These are phyloP conservation scores for Pharus latifolius DNA, from an alignment of 176 grass and related monocot genomes.

Conservation along the genomic window DNA sequence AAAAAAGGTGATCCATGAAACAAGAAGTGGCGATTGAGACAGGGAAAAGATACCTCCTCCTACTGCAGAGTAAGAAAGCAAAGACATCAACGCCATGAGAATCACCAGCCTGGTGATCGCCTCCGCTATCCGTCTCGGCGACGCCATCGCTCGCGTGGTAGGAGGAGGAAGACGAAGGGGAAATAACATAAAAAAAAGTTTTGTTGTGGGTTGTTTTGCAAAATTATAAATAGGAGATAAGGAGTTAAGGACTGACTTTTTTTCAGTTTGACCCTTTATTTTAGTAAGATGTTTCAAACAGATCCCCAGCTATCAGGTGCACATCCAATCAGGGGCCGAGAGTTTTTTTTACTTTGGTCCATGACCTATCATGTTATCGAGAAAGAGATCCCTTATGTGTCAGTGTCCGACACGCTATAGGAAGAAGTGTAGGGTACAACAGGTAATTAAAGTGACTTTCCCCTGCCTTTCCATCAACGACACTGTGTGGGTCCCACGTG, in stretches of 20 bases:
- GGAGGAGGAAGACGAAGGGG: background rate
- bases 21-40: background rate
- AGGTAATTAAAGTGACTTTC: background rate
- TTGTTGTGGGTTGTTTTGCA: background rate
- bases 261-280: background rate
- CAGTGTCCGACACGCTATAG: background rate
- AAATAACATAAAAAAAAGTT: background rate
- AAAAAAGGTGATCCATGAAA: background rate
- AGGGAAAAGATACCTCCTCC: constrained; percentile 3
- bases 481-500: background rate
- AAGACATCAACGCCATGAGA: background rate
- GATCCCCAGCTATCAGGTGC: no score
- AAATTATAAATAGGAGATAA: background rate
- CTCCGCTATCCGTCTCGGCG: no score
- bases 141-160: background rate
- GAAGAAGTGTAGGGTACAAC: background rate
- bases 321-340: no score
- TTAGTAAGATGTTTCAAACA: background rate
- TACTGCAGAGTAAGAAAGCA: background rate
- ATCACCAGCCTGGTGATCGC: background rate
- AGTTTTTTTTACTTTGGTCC: no score
- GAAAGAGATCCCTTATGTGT: background rate
- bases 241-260: background rate
- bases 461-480: background rate
- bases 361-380: rapidly evolving